These are phyloP conservation scores for Aspergillus sp. DNA, from an alignment of 2,329 filamentous ascomycete species.

Conservation along the genomic window DNA sequence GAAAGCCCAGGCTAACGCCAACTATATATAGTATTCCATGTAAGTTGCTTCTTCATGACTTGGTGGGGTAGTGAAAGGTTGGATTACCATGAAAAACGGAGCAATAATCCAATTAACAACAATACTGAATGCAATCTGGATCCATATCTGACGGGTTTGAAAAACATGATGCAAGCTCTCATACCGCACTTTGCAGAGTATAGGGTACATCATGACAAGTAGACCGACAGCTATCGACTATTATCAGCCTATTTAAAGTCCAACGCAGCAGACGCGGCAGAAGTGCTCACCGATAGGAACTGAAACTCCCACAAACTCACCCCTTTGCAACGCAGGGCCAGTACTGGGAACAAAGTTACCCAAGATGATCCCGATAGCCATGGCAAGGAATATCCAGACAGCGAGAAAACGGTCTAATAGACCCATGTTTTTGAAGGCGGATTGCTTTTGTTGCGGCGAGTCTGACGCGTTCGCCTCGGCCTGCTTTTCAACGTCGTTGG, in stretches of 20 bases:
- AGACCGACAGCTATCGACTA: conserved; percentile 66
- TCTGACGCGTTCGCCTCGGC: neutral
- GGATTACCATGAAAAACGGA: conserved; percentile 72
- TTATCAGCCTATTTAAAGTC: neutral
- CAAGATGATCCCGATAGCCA: conserved; percentile 70
- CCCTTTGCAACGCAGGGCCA: conserved; percentile 62
- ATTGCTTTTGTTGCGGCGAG: conserved; percentile 10
- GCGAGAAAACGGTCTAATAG: conserved; percentile 21
- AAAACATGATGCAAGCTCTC: conserved; percentile 72
- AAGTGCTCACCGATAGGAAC: conserved; percentile 59
- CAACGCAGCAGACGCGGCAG: neutral
- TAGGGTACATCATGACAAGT: conserved; percentile 92
- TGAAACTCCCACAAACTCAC: conserved; percentile 69
- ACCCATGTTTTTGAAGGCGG: conserved; percentile 19
- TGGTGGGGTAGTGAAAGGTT: conserved; percentile 10
- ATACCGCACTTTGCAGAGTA: conserved; percentile 81
- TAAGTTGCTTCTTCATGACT: neutral
- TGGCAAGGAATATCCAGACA: conserved; percentile 75
- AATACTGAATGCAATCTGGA: conserved; percentile 72
- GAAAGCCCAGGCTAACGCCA: conserved; percentile 51
- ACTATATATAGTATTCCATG: conserved; percentile 36
- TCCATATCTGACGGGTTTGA: conserved; percentile 75
- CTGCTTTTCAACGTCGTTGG: conserved; percentile 13
- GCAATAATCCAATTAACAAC: conserved; percentile 81
- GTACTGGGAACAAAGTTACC: conserved; percentile 70